Percentiles rank a stretch among this genome's conserved stretches.
Conservation (phyloP, 148 eudicot genomes). For the Persicaria maculosa region DNA sequence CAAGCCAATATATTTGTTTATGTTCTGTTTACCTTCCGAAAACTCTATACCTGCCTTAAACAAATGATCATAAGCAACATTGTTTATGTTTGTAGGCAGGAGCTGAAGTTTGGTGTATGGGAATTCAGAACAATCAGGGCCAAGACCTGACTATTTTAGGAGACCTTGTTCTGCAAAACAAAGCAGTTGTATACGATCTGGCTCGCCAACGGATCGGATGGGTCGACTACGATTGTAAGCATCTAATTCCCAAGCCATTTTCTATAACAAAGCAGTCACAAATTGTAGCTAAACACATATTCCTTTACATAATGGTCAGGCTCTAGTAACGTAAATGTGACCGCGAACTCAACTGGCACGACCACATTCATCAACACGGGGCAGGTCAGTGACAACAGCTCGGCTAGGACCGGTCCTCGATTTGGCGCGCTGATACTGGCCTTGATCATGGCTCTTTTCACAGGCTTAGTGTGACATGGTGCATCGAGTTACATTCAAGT, state of each 20-base stretch:
- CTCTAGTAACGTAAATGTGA: slow-evolving; percentile 66
- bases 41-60: too few species aligned
- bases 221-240: slow-evolving; percentile 94
- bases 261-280: too few species aligned
- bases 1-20: not conserved
- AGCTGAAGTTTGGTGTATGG: slow-evolving; percentile 85
- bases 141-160: slow-evolving; percentile 81
- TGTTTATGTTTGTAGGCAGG: slow-evolving; percentile 27
- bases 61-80: too few species aligned
- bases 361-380: slow-evolving; percentile 70
- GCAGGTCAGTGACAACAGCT: slow-evolving; percentile 37
- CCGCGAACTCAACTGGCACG: slow-evolving; percentile 40
- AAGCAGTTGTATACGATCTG: slow-evolving; percentile 73
- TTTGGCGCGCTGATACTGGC: not conserved
- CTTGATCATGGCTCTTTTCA: slow-evolving; percentile 2
- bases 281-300: not conserved
- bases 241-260: not conserved
- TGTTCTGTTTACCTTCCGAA: too few species aligned
- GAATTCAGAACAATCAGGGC: slow-evolving; percentile 78
- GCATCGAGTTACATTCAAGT: not conserved
- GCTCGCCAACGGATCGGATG: slow-evolving; percentile 87
- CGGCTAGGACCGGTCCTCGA: slow-evolving; percentile 12
- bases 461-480: not conserved
- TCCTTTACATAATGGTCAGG: slow-evolving; percentile 28
- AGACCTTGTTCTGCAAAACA: slow-evolving; percentile 91